phyloP scores from a whole-genome alignment of 176 grass and related monocot species.

The Zizania latifolia region DNA sequence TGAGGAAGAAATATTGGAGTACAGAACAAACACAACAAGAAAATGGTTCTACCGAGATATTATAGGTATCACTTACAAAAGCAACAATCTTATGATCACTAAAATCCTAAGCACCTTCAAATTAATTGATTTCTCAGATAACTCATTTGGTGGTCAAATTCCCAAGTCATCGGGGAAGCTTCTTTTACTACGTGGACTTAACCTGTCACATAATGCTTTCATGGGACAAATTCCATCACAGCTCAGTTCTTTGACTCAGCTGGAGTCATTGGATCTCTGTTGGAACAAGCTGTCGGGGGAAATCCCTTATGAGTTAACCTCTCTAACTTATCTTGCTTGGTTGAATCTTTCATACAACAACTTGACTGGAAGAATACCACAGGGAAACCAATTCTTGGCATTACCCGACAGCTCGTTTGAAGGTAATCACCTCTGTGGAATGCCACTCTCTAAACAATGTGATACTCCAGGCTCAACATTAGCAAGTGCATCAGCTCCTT shows the following conservation, averaged over 20 bases:
- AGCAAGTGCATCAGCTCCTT: background rate
- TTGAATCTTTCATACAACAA: slow-evolving; percentile 37
- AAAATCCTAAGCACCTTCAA: slow-evolving; percentile 18
- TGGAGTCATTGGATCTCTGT: slow-evolving; percentile 31
- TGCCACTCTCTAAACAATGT: background rate
- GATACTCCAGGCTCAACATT: too few relatives aligned
- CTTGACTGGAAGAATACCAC: slow-evolving; percentile 17
- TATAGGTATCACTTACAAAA: background rate
- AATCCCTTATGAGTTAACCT: slow-evolving; percentile 4
- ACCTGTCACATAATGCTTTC: slow-evolving; percentile 9
- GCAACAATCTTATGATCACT: background rate
- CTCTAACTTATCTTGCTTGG: slow-evolving; percentile 18
- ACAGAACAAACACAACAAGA: background rate
- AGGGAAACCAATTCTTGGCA: background rate
- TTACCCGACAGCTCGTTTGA: background rate
- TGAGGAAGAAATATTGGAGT: background rate
- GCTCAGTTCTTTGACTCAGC: background rate
- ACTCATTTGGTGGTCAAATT: slow-evolving; percentile 1
- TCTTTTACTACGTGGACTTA: background rate
- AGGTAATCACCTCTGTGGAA: background rate
- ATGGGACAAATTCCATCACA: background rate
- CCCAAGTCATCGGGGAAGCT: background rate
- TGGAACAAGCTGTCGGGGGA: slow-evolving; percentile 3
- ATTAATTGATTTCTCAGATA: slow-evolving; percentile 26
- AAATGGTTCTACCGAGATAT: background rate